Conservation (phyloP, 306 rosid species). For the Myrica gale region DNA sequence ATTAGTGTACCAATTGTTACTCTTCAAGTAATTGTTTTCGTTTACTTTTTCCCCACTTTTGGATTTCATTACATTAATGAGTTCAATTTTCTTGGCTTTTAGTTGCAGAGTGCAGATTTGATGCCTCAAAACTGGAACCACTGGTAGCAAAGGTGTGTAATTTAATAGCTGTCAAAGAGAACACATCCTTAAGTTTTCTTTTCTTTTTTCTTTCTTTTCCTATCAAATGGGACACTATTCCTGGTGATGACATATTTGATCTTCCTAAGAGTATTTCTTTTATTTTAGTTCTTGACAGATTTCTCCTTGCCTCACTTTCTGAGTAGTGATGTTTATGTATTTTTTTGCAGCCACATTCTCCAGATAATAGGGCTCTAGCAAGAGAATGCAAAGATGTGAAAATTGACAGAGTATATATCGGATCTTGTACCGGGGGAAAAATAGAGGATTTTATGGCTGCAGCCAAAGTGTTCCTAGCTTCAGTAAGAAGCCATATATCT, state of each 20-base stretch:
- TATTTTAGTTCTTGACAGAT: neutral
- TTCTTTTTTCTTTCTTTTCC: slow-evolving; percentile 5
- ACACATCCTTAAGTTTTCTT: slow-evolving; percentile 13
- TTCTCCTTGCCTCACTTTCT: too few relatives aligned
- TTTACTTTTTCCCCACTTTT: neutral
- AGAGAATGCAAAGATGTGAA: slow-evolving; percentile 97
- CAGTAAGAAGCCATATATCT: slow-evolving; percentile 49
- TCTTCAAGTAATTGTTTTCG: neutral
- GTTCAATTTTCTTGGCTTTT: slow-evolving; percentile 26
- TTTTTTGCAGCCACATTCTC: slow-evolving; percentile 90
- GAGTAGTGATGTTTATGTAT: slow-evolving; percentile 18
- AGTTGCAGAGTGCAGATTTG: slow-evolving; percentile 88
- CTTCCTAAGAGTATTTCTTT: neutral
- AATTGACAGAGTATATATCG: slow-evolving; percentile 85
- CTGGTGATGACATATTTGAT: neutral
- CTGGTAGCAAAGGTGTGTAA: slow-evolving; percentile 77
- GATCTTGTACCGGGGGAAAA: slow-evolving; percentile 96
- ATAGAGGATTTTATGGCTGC: slow-evolving; percentile 85
- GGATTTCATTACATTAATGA: neutral
- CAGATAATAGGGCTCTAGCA: slow-evolving; percentile 90
- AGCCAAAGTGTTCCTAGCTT: slow-evolving; percentile 76
- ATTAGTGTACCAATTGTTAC: neutral
- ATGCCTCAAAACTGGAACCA: slow-evolving; percentile 82
- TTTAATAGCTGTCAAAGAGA: slow-evolving; percentile 4
- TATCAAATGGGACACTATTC: neutral